Percentiles rank a stretch among this genome's conserved stretches.
phyloP scores from a whole-genome alignment of 2,329 filamentous ascomycete genomes.

The Trichoderma sp. region DNA sequence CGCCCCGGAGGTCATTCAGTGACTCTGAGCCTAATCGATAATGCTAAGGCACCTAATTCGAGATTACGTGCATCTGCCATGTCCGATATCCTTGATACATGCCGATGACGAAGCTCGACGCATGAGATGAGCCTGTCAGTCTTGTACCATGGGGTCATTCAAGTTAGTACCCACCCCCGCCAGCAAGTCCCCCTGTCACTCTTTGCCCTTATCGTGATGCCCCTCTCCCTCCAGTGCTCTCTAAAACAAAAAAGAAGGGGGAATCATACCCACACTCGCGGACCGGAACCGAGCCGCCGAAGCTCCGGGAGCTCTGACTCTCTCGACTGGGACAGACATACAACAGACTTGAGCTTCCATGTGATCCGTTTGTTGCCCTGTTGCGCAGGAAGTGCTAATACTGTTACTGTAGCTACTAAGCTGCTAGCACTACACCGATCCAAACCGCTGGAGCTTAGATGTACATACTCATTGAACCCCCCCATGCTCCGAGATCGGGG shows the following conservation, averaged over 20 bases:
- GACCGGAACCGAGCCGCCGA: conserved; percentile 7
- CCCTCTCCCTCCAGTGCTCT: background rate
- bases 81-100: background rate
- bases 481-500: conserved; percentile 5
- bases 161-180: background rate
- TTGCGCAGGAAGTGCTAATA: background rate
- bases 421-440: background rate
- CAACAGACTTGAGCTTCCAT: background rate
- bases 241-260: background rate
- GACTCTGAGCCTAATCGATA: background rate
- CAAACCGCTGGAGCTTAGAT: background rate
- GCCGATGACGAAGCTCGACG: background rate
- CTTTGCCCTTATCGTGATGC: background rate
- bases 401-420: background rate
- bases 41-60: background rate
- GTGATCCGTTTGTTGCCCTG: background rate
- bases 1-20: background rate
- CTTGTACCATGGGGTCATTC: background rate
- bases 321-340: background rate
- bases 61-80: background rate
- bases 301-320: background rate
- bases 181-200: background rate
- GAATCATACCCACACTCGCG: background rate
- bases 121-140: background rate
- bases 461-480: background rate